phyloP scores from a whole-genome alignment of 2,329 filamentous ascomycete species.

The Zasmidium angulare region DNA sequence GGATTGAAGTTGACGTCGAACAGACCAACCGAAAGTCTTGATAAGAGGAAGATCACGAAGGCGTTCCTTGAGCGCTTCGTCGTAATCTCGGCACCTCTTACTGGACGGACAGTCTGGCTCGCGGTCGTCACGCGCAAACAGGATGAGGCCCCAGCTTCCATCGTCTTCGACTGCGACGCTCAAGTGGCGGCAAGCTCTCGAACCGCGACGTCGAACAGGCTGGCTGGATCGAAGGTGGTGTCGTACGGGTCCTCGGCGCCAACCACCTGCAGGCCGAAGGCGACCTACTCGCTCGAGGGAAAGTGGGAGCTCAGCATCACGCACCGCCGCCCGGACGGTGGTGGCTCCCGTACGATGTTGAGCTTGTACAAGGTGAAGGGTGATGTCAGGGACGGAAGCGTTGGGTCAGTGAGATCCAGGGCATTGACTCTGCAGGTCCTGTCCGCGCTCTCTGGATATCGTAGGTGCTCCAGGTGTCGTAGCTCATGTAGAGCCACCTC shows the following conservation, averaged over 20 bases:
- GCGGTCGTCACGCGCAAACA: not conserved
- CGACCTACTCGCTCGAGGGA: not conserved
- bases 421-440: constrained; percentile 49
- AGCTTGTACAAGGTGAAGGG: not conserved
- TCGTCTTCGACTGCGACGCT: not conserved
- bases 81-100: not conserved
- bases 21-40: too few relatives aligned
- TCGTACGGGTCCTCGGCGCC: not conserved
- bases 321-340: constrained; percentile 5
- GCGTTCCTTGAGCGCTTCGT: constrained; percentile 11
- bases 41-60: constrained; percentile 20
- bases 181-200: not conserved
- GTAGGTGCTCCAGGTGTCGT: too few relatives aligned
- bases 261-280: not conserved
- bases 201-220: not conserved
- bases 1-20: too few relatives aligned
- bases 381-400: too few relatives aligned
- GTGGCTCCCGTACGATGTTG: constrained; percentile 1
- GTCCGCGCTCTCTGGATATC: constrained; percentile 67
- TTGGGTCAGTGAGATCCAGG: too few relatives aligned
- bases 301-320: constrained; percentile 5
- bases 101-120: not conserved
- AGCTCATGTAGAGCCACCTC: too few relatives aligned
- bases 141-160: not conserved
- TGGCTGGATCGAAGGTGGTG: not conserved